Evolutionary conservation across 2,329 filamentous ascomycete genomes (phyloP).

Genomic region (Colletotrichum sublineola): DNA sequence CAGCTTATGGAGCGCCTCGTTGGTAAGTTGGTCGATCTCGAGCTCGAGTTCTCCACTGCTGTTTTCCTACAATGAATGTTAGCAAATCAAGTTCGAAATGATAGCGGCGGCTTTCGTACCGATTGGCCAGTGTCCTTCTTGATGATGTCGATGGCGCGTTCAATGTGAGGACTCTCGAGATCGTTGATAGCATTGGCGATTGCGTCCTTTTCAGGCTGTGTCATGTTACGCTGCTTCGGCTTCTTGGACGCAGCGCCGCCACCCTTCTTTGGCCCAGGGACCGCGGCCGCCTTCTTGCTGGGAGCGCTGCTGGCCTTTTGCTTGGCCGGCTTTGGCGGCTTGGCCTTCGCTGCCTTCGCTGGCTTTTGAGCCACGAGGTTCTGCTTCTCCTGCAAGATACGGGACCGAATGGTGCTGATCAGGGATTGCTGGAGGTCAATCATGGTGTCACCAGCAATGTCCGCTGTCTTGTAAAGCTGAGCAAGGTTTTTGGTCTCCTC

Average conservation of each 20-base stretch:
- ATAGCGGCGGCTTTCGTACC: conserved; percentile 63
- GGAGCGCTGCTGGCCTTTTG: conserved; percentile 54
- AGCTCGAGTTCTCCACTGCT: conserved; percentile 71
- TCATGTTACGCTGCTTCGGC: conserved; percentile 70
- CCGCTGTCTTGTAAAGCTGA: conserved; percentile 62
- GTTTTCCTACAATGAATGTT: conserved; percentile 61
- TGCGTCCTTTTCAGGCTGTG: conserved; percentile 88
- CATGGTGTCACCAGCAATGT: conserved; percentile 64
- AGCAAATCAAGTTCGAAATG: conserved; percentile 47
- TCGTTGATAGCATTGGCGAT: conserved; percentile 89
- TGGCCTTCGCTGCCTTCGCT: conserved; percentile 71
- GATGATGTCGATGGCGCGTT: conserved; percentile 88
- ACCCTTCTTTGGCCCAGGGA: conserved; percentile 51
- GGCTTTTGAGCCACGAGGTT: conserved; percentile 68
- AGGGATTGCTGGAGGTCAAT: conserved; percentile 72
- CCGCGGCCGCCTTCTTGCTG: conserved; percentile 58
- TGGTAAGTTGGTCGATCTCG: conserved; percentile 70
- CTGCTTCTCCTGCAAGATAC: conserved; percentile 79
- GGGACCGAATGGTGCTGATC: conserved; percentile 75
- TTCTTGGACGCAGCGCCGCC: conserved; percentile 60
- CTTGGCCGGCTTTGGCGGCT: conserved; percentile 67
- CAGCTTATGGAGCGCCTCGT: conserved; percentile 67
- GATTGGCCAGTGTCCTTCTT: conserved; percentile 84
- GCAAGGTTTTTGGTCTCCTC: conserved; percentile 72
- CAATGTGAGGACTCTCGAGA: conserved; percentile 82